Base-by-base conservation (phyloP, 345 rosid species). In the Nasturtium officinale region DNA sequence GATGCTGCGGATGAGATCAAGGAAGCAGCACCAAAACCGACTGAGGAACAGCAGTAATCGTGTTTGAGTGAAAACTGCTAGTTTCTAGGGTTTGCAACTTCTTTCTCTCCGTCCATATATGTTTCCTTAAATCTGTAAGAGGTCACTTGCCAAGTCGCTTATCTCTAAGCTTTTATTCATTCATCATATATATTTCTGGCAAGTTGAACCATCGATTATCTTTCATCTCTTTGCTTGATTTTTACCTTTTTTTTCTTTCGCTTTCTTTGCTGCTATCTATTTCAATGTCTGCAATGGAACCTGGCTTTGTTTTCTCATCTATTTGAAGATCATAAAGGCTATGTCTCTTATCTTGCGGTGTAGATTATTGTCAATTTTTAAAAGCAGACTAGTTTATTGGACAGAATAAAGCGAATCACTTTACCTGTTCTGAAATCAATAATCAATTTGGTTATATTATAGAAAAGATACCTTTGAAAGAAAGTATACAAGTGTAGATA, bases 1-100 rank as follows among this genome's bases (percentile, higher is more conserved):
- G 98, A 94, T 67, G 96, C 86, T 15, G 90, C 84, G 10, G 98
- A 94, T 51, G 97, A 94, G 77, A 88, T 89, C 72, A 94, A 91
- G 83, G 96, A 94, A 83, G 70, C 73, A 7, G 30, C 98, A 4
- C 63, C 98, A 23, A 94, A 91, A 76, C 84, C 84, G 2, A 80
- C 84, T 0, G 96, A 88, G 51, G 84, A 87, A 65, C 79, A 89
- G 84, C 90, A 80, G 86, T 85, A 82, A 86, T 61, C 75, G 28
- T 23, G 33, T 16, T 64, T 48, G 29, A 25, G 3, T 61, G 59
- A 46, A 46, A 46, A 38, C 71, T 76, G 75, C 75, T 70, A 70
- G 61, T 57, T 70, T 76, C 74, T 52, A 63, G 58, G 60, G 61
- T 42, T 61, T 69, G 12, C 8, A 6, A 25, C 9, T 67, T 37